Evolutionary conservation across 495 filamentous ascomycete genomes (phyloP).

Genomic region (Penicillium antarcticum): DNA sequence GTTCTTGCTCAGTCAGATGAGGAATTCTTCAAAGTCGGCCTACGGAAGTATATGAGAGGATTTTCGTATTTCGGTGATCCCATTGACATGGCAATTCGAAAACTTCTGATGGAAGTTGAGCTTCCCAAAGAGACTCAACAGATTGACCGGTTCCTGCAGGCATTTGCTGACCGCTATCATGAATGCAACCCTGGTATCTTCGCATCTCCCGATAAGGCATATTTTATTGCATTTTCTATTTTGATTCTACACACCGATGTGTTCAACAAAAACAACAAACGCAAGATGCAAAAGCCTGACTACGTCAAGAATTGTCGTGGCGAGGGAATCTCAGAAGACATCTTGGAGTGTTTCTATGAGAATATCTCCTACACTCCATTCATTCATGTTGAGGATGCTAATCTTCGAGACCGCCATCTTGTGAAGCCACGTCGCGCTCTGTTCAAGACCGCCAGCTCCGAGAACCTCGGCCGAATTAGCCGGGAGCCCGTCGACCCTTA

Average conservation of each 20-base stretch:
- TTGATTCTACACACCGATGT: constrained; percentile 96
- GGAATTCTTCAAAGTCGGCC: constrained; percentile 72
- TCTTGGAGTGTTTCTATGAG: constrained; percentile 94
- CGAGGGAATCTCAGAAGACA: constrained; percentile 86
- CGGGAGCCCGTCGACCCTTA: constrained; percentile 95
- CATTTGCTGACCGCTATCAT: constrained; percentile 94
- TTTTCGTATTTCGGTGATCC: constrained; percentile 95
- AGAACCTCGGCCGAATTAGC: constrained; percentile 61
- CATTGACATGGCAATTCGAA: constrained; percentile 95
- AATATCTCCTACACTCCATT: constrained; percentile 98
- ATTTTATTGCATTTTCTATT: constrained; percentile 96
- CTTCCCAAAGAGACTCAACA: constrained; percentile 97
- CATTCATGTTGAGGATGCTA: constrained; percentile 92
- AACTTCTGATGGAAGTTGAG: constrained; percentile 94
- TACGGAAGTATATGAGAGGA: constrained; percentile 91
- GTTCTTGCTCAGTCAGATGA: constrained; percentile 81
- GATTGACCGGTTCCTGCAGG: constrained; percentile 89
- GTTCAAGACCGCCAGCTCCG: constrained; percentile 65
- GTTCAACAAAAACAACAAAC: constrained; percentile 99
- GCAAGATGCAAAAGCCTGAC: constrained; percentile 96
- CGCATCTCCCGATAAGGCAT: constrained; percentile 79
- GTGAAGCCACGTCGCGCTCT: constrained; percentile 68
- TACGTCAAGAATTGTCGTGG: constrained; percentile 93
- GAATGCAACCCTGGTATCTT: constrained; percentile 99
- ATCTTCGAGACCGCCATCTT: constrained; percentile 73